Conservation (phyloP, 2,329 filamentous ascomycete species). For the Clarireedia paspali region DNA sequence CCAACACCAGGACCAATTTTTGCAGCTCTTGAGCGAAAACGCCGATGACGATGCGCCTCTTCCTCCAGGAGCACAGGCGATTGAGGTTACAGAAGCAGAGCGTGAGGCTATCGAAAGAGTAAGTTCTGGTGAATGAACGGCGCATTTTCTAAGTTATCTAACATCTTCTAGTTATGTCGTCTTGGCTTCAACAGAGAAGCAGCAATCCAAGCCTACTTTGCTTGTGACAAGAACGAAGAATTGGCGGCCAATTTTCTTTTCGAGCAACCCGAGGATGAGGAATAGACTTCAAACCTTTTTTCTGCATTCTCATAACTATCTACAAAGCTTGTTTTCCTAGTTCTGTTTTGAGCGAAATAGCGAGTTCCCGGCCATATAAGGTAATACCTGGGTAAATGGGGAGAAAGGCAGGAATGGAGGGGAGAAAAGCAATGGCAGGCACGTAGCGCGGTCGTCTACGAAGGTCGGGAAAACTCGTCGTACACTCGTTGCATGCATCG, state of each 20-base stretch:
- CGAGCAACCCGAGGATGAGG: slow-evolving; percentile 86
- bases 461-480: too few relatives aligned
- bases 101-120: slow-evolving; percentile 94
- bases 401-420: not conserved
- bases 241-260: slow-evolving; percentile 97
- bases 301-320: slow-evolving; percentile 11
- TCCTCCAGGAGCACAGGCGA: slow-evolving; percentile 81
- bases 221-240: slow-evolving; percentile 99
- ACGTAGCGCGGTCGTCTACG: not conserved
- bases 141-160: slow-evolving; percentile 8
- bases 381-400: not conserved
- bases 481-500: too few relatives aligned
- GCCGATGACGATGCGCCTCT: slow-evolving; percentile 75
- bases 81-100: slow-evolving; percentile 91
- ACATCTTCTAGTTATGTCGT: slow-evolving; percentile 62
- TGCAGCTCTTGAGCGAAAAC: slow-evolving; percentile 83
- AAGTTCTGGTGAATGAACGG: slow-evolving; percentile 32
- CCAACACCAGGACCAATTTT: slow-evolving; percentile 86
- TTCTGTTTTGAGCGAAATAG: slow-evolving; percentile 3
- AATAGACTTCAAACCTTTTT: slow-evolving; percentile 27
- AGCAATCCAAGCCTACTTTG: slow-evolving; percentile 97
- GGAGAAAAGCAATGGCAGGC: not conserved
- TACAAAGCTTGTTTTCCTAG: not conserved
- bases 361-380: not conserved
- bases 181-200: slow-evolving; percentile 89